Evolutionary conservation across 202 grass and related monocot species (phyloP), one percentile per base, ranked within the genome.

Genomic region (Bolboschoenoplectus hybrid): DNA sequence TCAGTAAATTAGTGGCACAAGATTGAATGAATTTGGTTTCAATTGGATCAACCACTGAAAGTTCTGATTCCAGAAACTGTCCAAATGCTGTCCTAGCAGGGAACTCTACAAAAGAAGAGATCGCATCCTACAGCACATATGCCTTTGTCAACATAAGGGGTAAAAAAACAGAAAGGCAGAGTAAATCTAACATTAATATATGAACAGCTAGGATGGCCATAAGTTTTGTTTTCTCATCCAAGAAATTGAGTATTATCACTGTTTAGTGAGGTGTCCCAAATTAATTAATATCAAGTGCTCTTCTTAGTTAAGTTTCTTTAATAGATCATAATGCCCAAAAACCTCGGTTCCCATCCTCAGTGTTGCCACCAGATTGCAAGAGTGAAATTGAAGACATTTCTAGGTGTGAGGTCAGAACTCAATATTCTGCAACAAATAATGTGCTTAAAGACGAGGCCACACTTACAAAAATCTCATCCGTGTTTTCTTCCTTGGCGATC

Each of bases 51-150:
- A 19, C 53, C 39, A 61, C 70, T 69, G 71, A 82, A 77, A 60
- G 74, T 64, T 87, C 89, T 57, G 75, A 87, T 82, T 46, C 76
- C 17, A 83, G 35, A 1, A 81, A 45, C 55, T 61, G 86, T 66
- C 84, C 79, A 77, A 68, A 82, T 69, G 85, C 46, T 78, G 56
- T 86, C 87, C 55, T 72, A 86, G 84, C 81, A 9, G 93, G 88
- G 87, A 98, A 95, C 63, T 92, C 84, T 82, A 95, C 90, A 81
- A 95, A 87, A 87, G 84, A 82, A 87, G 81, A 91, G 89, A 95
- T 55, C 86, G 84, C 86, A 84, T 39, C 91, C 95, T 98, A 90
- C 88, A 95, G 13, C 20, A 89, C 35, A 79, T 13, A 89, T 39
- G 17, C 10, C 32, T n/a, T 57, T 17, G 35, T 79, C 34, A 79